Conservation (phyloP, 2,329 filamentous ascomycete species). For the Aspergillus eucalypticola region DNA sequence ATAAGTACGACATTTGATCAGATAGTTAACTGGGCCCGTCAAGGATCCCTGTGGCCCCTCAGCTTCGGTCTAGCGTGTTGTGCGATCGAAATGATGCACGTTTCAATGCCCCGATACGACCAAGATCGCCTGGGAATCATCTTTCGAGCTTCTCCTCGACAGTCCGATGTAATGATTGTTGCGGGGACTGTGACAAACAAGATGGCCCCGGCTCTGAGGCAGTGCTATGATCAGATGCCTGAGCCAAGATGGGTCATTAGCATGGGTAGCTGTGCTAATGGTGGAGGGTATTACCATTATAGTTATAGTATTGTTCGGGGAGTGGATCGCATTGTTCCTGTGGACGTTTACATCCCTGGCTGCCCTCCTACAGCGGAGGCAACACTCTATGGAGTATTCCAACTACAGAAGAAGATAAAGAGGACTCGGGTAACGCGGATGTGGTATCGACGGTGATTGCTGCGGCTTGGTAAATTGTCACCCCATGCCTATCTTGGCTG, state of each 20-base stretch:
- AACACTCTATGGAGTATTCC: conserved; percentile 65
- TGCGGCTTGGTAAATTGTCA: no score
- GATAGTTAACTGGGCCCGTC: conserved; percentile 73
- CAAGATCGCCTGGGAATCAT: conserved; percentile 86
- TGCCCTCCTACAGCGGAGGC: conserved; percentile 61
- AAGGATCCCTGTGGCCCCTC: conserved; percentile 85
- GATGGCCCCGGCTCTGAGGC: conserved; percentile 85
- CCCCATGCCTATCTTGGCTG: no score
- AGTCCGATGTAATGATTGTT: conserved; percentile 90
- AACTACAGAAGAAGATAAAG: conserved; percentile 74
- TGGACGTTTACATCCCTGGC: conserved; percentile 77
- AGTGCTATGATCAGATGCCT: conserved; percentile 94
- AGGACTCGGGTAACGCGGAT: conserved; percentile 52
- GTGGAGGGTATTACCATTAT: conserved; percentile 85
- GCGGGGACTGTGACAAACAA: conserved; percentile 91
- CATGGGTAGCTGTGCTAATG: conserved; percentile 84
- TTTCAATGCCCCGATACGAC: conserved; percentile 84
- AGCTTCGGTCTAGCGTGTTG: conserved; percentile 88
- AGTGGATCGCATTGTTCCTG: conserved; percentile 74
- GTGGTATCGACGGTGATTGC: conserved; percentile 46
- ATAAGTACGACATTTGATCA: conserved; percentile 7
- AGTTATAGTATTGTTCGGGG: conserved; percentile 75
- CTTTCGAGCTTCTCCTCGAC: conserved; percentile 83
- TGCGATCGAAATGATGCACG: conserved; percentile 90
- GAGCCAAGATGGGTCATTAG: conserved; percentile 84